Evolutionary conservation across 768 basidiomycete species (phyloP).

Genomic region (Boletus vinaceobasis): DNA sequence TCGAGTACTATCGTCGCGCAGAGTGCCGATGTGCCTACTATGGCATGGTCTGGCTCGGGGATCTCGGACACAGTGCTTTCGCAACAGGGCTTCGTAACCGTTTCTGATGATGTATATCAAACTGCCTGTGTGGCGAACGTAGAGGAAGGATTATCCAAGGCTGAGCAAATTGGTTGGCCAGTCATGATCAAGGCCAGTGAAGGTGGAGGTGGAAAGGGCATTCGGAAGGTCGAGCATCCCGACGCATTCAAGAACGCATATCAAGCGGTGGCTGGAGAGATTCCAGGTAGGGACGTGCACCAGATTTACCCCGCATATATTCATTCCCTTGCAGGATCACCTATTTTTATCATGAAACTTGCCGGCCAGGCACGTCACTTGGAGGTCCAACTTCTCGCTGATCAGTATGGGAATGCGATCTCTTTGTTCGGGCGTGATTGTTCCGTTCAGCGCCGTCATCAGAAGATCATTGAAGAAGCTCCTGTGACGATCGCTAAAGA

Average conservation of each 20-base stretch:
- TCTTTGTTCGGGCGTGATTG: conserved; percentile 99
- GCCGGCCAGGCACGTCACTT: conserved; percentile 96
- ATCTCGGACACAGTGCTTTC: conserved; percentile 85
- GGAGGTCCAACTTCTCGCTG: conserved; percentile 96
- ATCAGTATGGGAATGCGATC: conserved; percentile 99
- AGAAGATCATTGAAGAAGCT: conserved; percentile 99
- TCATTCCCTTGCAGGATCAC: conserved; percentile 63
- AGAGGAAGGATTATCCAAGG: conserved; percentile 79
- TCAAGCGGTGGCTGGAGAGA: conserved; percentile 91
- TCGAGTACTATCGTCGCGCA: conserved; percentile 99
- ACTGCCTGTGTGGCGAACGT: conserved; percentile 86
- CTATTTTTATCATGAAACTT: conserved; percentile 99
- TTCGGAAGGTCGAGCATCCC: conserved; percentile 84
- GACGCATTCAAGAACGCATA: conserved; percentile 93
- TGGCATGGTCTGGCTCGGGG: conserved; percentile 98
- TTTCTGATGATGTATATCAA: conserved; percentile 86
- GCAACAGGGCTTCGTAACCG: conserved; percentile 85
- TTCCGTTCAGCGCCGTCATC: conserved; percentile 97
- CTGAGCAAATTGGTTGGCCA: conserved; percentile 90
- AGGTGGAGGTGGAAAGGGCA: conserved; percentile 99
- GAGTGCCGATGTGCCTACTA: conserved; percentile 92
- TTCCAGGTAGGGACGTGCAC: conserved; percentile 67
- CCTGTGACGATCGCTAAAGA: conserved; percentile 96
- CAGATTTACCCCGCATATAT: background rate
- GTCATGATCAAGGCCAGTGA: conserved; percentile 99